A percentile compares a stretch with the other conserved stretches of the same genome.
Evolutionary conservation across 83 land plant genomes (phyloP).

Genomic region (Thuja plicata): DNA sequence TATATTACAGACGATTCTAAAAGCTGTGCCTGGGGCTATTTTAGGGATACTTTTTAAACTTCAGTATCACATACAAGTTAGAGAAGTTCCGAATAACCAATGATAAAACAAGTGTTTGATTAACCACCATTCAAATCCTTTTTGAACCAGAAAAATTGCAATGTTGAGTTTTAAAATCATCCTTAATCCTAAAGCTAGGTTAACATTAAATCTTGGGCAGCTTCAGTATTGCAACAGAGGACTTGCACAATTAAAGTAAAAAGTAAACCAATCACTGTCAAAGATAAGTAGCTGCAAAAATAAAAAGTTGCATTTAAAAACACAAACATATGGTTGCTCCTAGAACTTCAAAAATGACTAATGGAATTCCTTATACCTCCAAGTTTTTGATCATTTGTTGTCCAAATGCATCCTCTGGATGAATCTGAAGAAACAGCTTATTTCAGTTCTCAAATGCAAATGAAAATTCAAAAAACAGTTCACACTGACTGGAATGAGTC

Average conservation of each 20-base stretch:
- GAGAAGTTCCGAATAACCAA: not conserved
- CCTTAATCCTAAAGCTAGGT: not conserved
- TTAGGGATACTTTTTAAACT: not conserved
- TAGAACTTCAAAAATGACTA: not conserved
- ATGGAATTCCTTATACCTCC: slow-evolving; percentile 54
- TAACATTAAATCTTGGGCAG: not conserved
- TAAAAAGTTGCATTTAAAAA: not conserved
- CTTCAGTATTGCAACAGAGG: not conserved
- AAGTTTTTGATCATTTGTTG: slow-evolving; percentile 96
- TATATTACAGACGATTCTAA: not conserved
- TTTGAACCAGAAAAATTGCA: not conserved
- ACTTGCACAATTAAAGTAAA: not conserved
- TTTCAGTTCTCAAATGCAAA: slow-evolving; percentile 4
- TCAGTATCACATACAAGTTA: not conserved
- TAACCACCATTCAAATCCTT: not conserved
- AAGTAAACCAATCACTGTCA: not conserved
- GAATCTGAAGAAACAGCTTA: slow-evolving; percentile 57
- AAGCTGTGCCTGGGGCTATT: not conserved
- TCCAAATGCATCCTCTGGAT: slow-evolving; percentile 98
- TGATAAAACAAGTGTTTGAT: not conserved
- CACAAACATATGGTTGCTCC: not conserved
- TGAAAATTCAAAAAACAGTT: not conserved
- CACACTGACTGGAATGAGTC: not conserved
- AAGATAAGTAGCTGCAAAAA: not conserved
- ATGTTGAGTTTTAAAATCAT: not conserved